These are phyloP conservation scores for Lolium multiflorum DNA, from an alignment of 176 grass and related monocot genomes.

Conservation along the genomic window DNA sequence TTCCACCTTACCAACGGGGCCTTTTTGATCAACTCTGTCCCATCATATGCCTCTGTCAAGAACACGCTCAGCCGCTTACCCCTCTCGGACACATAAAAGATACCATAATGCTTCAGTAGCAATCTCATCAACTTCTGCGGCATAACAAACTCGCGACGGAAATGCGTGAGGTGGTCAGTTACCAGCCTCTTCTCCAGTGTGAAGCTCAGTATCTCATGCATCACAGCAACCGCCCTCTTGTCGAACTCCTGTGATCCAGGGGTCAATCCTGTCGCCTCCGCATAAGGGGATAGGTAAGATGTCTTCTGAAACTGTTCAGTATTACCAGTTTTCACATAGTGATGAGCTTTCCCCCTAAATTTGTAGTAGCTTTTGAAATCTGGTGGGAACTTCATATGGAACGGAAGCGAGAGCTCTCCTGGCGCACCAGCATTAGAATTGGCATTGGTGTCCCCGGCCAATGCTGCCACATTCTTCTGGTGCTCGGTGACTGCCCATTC, in stretches of 20 bases:
- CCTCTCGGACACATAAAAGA: constrained; percentile 92
- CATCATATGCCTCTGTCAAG: constrained; percentile 81
- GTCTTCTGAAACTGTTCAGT: constrained; percentile 71
- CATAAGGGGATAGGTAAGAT: constrained; percentile 78
- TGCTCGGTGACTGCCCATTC: constrained; percentile 81
- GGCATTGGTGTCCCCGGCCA: constrained; percentile 12
- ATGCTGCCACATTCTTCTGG: constrained; percentile 56
- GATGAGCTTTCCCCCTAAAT: constrained; percentile 60
- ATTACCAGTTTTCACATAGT: constrained; percentile 57
- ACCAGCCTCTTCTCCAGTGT: constrained; percentile 90
- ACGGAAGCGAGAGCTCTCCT: constrained; percentile 73
- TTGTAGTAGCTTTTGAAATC: constrained; percentile 67
- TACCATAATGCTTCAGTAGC: constrained; percentile 81
- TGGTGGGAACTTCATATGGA: constrained; percentile 76
- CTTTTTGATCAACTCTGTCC: constrained; percentile 68
- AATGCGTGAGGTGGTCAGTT: constrained; percentile 83
- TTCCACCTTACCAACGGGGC: constrained; percentile 70
- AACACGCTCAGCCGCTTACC: constrained; percentile 83
- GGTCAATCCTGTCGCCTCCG: constrained; percentile 58
- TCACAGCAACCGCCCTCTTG: constrained; percentile 84
- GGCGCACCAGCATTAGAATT: constrained; percentile 34
- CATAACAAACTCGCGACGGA: constrained; percentile 88
- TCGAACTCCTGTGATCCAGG: constrained; percentile 80
- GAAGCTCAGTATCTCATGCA: constrained; percentile 89
- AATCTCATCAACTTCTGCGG: constrained; percentile 91